These are phyloP conservation scores for Ochetophila trinervis DNA, from an alignment of 306 rosid genomes.

Conservation along the genomic window DNA sequence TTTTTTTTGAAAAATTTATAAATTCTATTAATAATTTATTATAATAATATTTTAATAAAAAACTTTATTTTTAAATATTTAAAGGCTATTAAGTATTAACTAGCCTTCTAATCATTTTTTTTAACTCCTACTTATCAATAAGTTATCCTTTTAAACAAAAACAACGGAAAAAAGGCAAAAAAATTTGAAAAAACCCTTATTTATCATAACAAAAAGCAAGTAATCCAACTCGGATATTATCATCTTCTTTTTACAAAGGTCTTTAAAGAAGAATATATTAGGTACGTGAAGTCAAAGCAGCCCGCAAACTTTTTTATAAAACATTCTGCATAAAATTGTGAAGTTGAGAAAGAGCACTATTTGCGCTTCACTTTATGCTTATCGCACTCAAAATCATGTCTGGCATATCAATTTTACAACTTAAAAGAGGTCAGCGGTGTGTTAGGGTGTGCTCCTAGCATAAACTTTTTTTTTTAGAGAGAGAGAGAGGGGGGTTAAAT, in stretches of 20 bases:
- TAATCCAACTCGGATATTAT: too few relatives aligned
- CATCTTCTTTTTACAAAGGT: neutral
- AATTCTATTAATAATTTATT: too few relatives aligned
- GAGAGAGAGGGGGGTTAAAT: too few relatives aligned
- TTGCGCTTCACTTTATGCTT: neutral
- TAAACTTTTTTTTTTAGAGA: too few relatives aligned
- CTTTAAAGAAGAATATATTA: neutral
- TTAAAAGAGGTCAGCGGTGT: neutral
- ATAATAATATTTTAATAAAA: too few relatives aligned
- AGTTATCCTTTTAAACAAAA: neutral
- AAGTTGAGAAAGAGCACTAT: neutral
- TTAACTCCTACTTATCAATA: neutral
- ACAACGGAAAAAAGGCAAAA: too few relatives aligned
- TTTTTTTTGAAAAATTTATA: too few relatives aligned
- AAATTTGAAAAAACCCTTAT: neutral
- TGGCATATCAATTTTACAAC: neutral
- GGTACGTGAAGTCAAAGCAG: slow-evolving; percentile 23
- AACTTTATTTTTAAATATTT: too few relatives aligned
- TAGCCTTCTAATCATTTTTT: too few relatives aligned
- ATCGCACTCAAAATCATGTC: neutral
- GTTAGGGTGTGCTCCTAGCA: too few relatives aligned
- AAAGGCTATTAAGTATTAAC: too few relatives aligned
- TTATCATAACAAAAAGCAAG: too few relatives aligned
- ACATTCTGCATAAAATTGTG: slow-evolving; percentile 25
- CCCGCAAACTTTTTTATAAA: slow-evolving; percentile 17